Evolutionary conservation across 495 filamentous ascomycete species (phyloP), one percentile per base, ranked within the genome.

Genomic region (Neurospora sublineolata): DNA sequence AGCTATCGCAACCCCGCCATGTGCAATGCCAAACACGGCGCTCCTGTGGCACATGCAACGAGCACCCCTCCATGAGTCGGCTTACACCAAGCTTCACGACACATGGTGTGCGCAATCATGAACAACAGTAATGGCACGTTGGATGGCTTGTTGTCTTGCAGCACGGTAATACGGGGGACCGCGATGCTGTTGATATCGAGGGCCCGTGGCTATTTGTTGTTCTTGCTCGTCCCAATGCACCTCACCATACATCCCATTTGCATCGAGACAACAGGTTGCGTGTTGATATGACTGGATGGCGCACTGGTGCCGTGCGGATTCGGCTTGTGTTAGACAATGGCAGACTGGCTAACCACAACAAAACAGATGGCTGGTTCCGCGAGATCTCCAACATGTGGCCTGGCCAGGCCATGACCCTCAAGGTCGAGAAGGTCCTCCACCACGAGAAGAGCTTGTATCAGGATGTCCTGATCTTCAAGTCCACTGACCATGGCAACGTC

Each of bases 401-500:
- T 68, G 95, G 95, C 77, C 96, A 98, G 84, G 95, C 95, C 78
- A 97, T 98, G 94, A 97, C 91, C 74, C 90, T 99, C 80, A 94
- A 92, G 85, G 94, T 99, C 81, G 93, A 99, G 82, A 91, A 97
- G 84, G 89, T 97, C 79, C 86, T 99, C 70, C 96, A 98, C 86
- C 94, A 97, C 85, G 96, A 99, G 87, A 97, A 97, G 87, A 95
- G 92, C 86, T 86, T 94, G 86, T 99, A 97, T 85, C 95, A 99
- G 84, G 95, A 98, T 79, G 94, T 99, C 68, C 89, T 99, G 75
- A 92, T 98, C 84, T 98, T 98, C 84, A 90, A 99, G 87, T 94
- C 91, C 77, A 94, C 89, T 86, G 88, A 97, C 88, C 92, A 98
- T 82, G 95, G 95, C 77, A 97, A 89, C 76, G 94, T 98, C 68